Evolutionary conservation across 2,329 filamentous ascomycete genomes (phyloP).

Genomic region (Volutella citrinella): DNA sequence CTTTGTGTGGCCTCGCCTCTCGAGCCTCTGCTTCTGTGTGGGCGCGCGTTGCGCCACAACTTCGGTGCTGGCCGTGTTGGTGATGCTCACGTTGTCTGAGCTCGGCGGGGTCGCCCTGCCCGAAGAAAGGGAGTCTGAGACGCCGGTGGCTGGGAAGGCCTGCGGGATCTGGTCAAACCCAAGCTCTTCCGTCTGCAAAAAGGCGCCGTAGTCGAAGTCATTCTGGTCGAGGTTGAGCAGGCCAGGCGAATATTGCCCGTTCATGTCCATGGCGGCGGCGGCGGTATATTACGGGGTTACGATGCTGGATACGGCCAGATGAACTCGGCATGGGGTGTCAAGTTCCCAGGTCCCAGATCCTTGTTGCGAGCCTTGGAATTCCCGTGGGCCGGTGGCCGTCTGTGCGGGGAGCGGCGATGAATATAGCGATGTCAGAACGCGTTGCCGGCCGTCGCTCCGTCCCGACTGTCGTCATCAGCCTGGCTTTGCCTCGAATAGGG

Average conservation of each 20-base stretch:
- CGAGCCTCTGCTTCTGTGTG: slow-evolving; percentile 36
- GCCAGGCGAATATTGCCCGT: slow-evolving; percentile 21
- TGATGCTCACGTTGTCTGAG: slow-evolving; percentile 22
- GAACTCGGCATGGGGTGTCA: too few relatives aligned
- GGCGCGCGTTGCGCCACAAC: slow-evolving; percentile 13
- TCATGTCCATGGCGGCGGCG: slow-evolving; percentile 25
- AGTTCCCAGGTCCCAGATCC: too few relatives aligned
- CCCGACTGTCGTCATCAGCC: too few relatives aligned
- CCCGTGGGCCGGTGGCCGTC: too few relatives aligned
- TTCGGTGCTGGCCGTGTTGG: slow-evolving; percentile 16
- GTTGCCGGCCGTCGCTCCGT: too few relatives aligned
- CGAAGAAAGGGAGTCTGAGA: slow-evolving; percentile 31
- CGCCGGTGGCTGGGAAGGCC: slow-evolving; percentile 10
- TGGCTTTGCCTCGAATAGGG: too few relatives aligned
- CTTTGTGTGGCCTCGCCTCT: slow-evolving; percentile 63
- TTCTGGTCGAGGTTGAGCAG: slow-evolving; percentile 30
- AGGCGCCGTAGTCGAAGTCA: slow-evolving; percentile 38
- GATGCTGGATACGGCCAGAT: background rate
- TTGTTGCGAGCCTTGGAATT: too few relatives aligned
- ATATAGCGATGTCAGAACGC: too few relatives aligned
- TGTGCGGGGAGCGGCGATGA: too few relatives aligned
- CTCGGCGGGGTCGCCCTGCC: slow-evolving; percentile 30
- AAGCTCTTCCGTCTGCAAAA: slow-evolving; percentile 30
- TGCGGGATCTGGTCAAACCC: slow-evolving; percentile 17
- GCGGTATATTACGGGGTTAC: background rate